Evolutionary conservation across 2,329 filamentous ascomycete species (phyloP).

Genomic region (Truncatella angustata): DNA sequence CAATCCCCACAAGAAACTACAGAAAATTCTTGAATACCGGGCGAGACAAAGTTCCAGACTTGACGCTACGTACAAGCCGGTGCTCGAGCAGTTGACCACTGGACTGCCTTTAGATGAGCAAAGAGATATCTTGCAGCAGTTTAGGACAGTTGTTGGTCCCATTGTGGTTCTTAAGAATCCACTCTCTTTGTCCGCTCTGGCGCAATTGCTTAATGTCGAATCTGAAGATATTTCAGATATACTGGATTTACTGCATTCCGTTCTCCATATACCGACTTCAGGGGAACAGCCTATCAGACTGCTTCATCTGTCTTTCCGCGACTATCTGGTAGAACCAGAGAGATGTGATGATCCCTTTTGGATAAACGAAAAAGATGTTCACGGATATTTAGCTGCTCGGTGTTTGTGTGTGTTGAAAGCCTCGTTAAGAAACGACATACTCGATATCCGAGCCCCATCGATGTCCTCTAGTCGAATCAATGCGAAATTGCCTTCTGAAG

Average conservation of each 20-base stretch:
- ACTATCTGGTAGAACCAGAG: no score
- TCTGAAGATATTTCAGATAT: not conserved
- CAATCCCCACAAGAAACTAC: not conserved
- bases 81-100: not conserved
- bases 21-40: not conserved
- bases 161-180: not conserved
- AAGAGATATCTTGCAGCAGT: not conserved
- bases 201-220: not conserved
- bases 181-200: not conserved
- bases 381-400: no score
- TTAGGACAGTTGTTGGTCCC: not conserved
- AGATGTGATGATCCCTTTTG: no score
- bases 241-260: slow-evolving; percentile 3
- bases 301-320: slow-evolving; percentile 6
- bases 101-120: not conserved
- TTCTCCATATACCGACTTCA: not conserved
- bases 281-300: not conserved
- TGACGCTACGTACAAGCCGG: not conserved
- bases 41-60: not conserved
- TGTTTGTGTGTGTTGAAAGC: no score
- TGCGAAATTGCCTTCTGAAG: slow-evolving; percentile 22
- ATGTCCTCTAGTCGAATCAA: slow-evolving; percentile 21
- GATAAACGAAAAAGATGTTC: no score
- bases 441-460: slow-evolving; percentile 19
- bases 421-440: not conserved